Conservation (phyloP, 1,284 basidiomycete species). For the Ustilago hordei region DNA sequence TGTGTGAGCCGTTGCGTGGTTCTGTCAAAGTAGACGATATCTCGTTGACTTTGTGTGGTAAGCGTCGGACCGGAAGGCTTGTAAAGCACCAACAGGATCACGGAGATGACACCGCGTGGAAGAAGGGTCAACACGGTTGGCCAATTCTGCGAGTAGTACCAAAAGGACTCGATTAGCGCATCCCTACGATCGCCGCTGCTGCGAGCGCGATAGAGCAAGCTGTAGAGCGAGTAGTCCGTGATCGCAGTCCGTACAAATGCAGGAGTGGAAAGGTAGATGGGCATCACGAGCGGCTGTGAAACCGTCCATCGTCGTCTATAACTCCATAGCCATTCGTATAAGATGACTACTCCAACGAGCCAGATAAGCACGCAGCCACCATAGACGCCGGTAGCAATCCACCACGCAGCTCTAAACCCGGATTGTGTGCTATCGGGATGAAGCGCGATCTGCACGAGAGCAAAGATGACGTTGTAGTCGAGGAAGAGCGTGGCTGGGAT, state of each 20-base stretch:
- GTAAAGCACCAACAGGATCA: constrained; percentile 43
- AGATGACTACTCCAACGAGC: constrained; percentile 49
- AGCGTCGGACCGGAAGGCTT: constrained; percentile 25
- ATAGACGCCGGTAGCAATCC: constrained; percentile 53
- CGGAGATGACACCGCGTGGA: constrained; percentile 51
- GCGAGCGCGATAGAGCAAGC: constrained; percentile 50
- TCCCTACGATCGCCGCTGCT: constrained; percentile 28
- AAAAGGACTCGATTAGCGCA: constrained; percentile 48
- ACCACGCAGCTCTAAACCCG: constrained; percentile 44
- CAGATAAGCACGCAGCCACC: constrained; percentile 34
- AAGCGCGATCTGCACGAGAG: constrained; percentile 61
- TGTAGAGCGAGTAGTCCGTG: constrained; percentile 52
- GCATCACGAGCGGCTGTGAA: constrained; percentile 36
- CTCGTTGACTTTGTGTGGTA: constrained; percentile 18
- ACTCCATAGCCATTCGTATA: constrained; percentile 44
- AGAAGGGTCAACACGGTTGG: constrained; percentile 54
- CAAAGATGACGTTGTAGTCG: constrained; percentile 67
- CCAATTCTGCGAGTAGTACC: constrained; percentile 61
- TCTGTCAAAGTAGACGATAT: constrained; percentile 43
- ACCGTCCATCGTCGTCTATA: constrained; percentile 39
- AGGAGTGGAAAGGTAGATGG: constrained; percentile 51
- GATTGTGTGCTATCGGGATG: constrained; percentile 36
- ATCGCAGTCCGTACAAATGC: constrained; percentile 47
- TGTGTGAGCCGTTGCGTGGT: constrained; percentile 25
- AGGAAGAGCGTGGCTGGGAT: constrained; percentile 67